Evolutionary conservation across 139 green algal species (phyloP), one percentile per base, ranked within the genome.

Genomic region (Monoraphidium neglectum): DNA sequence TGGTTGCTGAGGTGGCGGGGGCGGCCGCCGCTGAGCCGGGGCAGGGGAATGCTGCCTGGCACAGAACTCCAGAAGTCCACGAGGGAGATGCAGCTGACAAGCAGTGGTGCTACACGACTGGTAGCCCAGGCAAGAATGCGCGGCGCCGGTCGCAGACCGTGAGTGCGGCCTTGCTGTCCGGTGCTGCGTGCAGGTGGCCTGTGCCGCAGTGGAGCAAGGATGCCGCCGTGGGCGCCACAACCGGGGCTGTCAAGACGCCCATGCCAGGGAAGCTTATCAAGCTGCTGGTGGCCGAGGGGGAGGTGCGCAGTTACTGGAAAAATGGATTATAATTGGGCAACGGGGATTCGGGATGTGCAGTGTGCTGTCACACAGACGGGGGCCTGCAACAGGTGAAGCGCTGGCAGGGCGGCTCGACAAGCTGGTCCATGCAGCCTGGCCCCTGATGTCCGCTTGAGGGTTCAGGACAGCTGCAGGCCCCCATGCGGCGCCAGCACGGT

Each of bases 231-330:
- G 77, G 64, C 33, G 68, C 71, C 0, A 30, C 74, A 3, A 46
- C 61, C 3, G 89, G 89, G 30, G 65, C 69, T 0, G 76, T 96
- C 1, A 40, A 72, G 0, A 77, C 89, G 2, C 91, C 91, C 53
- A 95, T 96, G 91, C 91, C 91, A 2, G 91, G 91, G 32, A 81
- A 74, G 0, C 71, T 95, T 35, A 80, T 91, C 61, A 87, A 89
- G 68, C 82, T 90, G 64, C 18, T 85, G 43, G 76, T 77, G 61
- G 38, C 56, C 63, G 70, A 82, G 64, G 77, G 69, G 0, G 60
- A 59, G 23, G 15, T 2, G 59, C 46, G 36, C 24, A 12, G 6
- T n/a, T n/a, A n/a, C n/a, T n/a, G n/a, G n/a, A n/a, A n/a, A n/a
- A n/a, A n/a, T n/a, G n/a, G n/a, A n/a, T n/a, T n/a, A n/a, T n/a